Evolutionary conservation across 2,329 filamentous ascomycete species (phyloP), one percentile per base, ranked within the genome.

Genomic region (Scedosporium dehoogii): DNA sequence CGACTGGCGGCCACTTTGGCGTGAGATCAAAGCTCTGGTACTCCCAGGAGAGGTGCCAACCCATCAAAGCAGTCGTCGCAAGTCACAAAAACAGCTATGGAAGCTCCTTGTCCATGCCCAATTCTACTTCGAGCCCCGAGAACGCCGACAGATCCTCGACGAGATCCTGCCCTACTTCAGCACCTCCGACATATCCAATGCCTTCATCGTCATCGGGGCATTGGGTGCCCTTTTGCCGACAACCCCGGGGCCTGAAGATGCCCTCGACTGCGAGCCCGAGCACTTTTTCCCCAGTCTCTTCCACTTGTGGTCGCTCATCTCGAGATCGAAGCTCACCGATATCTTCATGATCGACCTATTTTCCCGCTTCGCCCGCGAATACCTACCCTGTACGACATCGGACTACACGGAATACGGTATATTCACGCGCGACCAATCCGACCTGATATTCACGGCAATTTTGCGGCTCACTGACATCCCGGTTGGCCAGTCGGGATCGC

Each of bases 221-320:
- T 80, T 99, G 69, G 97, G 96, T 69, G 78, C 96, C 66, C 80
- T 99, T 69, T 82, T 99, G 65, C 94, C 94, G 18, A 97, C 93
- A 6, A 85, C 87, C 42, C 87, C 92, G 1, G 85, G 89, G 2
- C 89, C 91, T 3, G 81, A 85, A 27, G 85, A 85, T 33, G 85
- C 89, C 68, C 79, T 81, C 38, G 85, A 92, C 68, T 85, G 96
- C n/a, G 87, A 92, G 68, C 93, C 94, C 0, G 88, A 92, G 67
- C 87, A 93, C 70, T 93, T 96, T 70, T 78, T 97, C 42, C 94
- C 94, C 3, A 96, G 93, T 0, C 88, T 96, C 68, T 99, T 99
- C 79, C 94, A 99, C 73, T 77, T 97, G 1, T 99, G 94, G 94
- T 94, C 92, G 1, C 81, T 97, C 51, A 86, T 97, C 67, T 94